Conservation (phyloP, 2,329 filamentous ascomycete genomes). For the Xenosphaeropsis pyriputrescens region DNA sequence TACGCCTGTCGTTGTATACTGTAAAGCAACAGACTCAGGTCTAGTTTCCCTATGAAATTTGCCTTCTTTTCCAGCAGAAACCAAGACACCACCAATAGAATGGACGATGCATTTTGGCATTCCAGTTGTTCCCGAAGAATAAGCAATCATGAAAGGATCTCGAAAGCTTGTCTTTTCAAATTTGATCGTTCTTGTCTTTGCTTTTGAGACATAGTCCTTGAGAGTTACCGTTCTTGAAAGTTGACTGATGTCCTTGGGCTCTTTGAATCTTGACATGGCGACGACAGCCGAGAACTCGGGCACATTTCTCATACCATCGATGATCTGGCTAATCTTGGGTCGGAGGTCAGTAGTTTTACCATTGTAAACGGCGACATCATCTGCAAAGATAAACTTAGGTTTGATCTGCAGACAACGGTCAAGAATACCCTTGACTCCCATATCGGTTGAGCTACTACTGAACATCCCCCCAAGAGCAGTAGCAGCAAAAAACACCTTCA, state of each 20-base stretch:
- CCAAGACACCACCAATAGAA: constrained; percentile 47
- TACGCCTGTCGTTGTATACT: constrained; percentile 48
- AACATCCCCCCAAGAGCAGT: constrained; percentile 62
- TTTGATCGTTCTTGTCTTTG: constrained; percentile 4
- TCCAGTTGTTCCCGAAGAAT: constrained; percentile 69
- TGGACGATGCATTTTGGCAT: constrained; percentile 80
- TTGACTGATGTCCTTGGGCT: constrained; percentile 39
- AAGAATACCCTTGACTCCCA: constrained; percentile 65
- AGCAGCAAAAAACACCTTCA: constrained; percentile 55
- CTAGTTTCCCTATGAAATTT: constrained; percentile 31
- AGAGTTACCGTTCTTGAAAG: constrained; percentile 26
- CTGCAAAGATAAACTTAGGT: constrained; percentile 71
- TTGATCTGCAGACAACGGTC: constrained; percentile 62
- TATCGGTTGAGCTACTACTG: constrained; percentile 65
- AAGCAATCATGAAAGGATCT: constrained; percentile 66
- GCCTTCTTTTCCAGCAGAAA: constrained; percentile 47
- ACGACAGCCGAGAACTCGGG: constrained; percentile 48
- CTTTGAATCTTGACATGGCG: constrained; percentile 48
- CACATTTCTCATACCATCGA: constrained; percentile 44
- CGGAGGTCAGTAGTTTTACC: constrained; percentile 60
- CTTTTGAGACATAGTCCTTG: constrained; percentile 25
- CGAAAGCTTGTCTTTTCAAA: constrained; percentile 22
- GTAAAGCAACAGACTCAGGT: constrained; percentile 28
- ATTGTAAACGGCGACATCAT: constrained; percentile 69
- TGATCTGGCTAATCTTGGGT: constrained; percentile 53